A percentile compares a stretch with the other conserved stretches of the same genome.
phyloP scores from a whole-genome alignment of 164 flowering plant species.

The Dillenia turbinata region DNA sequence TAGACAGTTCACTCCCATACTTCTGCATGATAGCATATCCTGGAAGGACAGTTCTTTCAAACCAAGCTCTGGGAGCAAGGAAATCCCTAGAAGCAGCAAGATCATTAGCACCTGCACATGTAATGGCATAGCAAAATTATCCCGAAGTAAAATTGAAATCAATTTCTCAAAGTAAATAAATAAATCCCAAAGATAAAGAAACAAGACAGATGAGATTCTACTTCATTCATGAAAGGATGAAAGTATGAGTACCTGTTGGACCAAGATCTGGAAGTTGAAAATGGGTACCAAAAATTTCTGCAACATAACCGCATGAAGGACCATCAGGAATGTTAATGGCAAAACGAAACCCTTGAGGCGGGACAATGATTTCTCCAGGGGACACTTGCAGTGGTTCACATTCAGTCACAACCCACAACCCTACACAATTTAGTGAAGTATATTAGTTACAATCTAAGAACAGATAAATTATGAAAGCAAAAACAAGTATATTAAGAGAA shows the following conservation, averaged over 20 bases:
- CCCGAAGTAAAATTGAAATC: not conserved
- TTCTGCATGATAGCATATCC: slow-evolving; percentile 77
- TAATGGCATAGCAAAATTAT: not conserved
- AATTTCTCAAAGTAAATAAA: not conserved
- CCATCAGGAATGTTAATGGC: slow-evolving; percentile 78
- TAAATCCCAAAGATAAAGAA: too few relatives aligned
- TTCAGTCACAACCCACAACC: slow-evolving; percentile 85
- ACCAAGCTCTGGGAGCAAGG: slow-evolving; percentile 84
- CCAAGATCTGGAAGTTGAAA: slow-evolving; percentile 97
- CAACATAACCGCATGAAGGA: slow-evolving; percentile 87
- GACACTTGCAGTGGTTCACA: slow-evolving; percentile 75
- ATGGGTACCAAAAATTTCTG: slow-evolving; percentile 89
- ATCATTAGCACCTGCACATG: slow-evolving; percentile 89
- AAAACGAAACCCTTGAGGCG: slow-evolving; percentile 95
- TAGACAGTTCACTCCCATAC: slow-evolving; percentile 89
- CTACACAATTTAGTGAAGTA: slow-evolving; percentile 23
- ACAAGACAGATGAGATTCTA: too few relatives aligned
- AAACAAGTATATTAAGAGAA: not conserved
- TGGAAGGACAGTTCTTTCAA: slow-evolving; percentile 47
- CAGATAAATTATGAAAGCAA: not conserved
- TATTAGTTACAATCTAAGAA: not conserved
- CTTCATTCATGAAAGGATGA: too few relatives aligned
- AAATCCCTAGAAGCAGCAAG: slow-evolving; percentile 94
- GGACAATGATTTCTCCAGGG: slow-evolving; percentile 83
- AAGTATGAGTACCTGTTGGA: slow-evolving; percentile 62